A percentile compares a stretch with the other conserved stretches of the same genome.
These are phyloP conservation scores for Penstemon eatonii DNA, from an alignment of 257 asterid genomes.

Conservation along the genomic window DNA sequence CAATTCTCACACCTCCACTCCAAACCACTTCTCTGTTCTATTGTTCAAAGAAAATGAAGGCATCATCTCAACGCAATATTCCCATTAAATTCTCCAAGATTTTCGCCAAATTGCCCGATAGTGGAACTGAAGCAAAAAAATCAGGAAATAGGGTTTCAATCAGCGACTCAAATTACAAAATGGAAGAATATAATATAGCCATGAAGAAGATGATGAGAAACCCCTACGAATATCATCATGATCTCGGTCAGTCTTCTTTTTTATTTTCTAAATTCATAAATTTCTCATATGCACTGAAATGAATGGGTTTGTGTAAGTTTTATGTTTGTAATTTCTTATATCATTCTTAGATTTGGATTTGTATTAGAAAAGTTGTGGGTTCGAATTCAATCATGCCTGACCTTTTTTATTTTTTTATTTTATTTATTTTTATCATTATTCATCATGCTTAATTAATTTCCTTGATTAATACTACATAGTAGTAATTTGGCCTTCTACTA, in stretches of 20 bases:
- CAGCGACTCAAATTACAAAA: slow-evolving; percentile 38
- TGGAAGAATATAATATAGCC: slow-evolving; percentile 74
- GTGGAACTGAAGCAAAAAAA: slow-evolving; percentile 32
- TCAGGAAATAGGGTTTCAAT: slow-evolving; percentile 26
- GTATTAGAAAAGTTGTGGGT: not conserved
- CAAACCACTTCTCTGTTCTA: slow-evolving; percentile 26
- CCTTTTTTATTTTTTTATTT: too few relatives aligned
- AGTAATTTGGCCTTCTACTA: slow-evolving; percentile 22
- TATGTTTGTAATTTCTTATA: not conserved
- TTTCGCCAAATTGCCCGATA: slow-evolving; percentile 49
- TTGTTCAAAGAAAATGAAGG: slow-evolving; percentile 25
- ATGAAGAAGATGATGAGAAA: slow-evolving; percentile 95
- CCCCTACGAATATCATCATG: slow-evolving; percentile 91
- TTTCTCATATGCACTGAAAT: not conserved
- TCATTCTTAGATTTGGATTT: not conserved
- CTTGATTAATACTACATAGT: slow-evolving; percentile 10
- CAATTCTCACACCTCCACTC: slow-evolving; percentile 28
- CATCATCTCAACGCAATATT: slow-evolving; percentile 2
- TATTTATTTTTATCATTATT: slow-evolving; percentile 3
- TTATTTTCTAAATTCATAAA: not conserved
- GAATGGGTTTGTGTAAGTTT: slow-evolving; percentile 1
- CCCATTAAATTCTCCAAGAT: slow-evolving; percentile 33
- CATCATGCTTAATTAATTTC: not conserved
- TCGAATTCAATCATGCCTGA: not conserved
- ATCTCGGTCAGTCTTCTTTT: slow-evolving; percentile 54